A percentile compares a stretch with the other conserved stretches of the same genome.
Evolutionary conservation across 2,329 filamentous ascomycete species (phyloP).

Genomic region (Metarhizium rileyi): DNA sequence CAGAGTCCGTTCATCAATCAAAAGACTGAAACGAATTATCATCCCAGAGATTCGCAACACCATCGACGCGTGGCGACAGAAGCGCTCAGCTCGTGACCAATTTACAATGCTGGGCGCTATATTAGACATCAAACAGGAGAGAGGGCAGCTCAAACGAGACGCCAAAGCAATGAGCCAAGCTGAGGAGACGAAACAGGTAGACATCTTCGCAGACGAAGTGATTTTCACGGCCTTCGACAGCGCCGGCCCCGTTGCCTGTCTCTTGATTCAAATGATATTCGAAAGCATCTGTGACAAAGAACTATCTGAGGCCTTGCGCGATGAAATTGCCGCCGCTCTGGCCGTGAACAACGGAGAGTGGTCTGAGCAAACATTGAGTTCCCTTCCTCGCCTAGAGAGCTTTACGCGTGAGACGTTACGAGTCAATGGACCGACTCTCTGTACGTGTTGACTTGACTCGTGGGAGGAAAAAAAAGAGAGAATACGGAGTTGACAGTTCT

Average conservation of each 20-base stretch:
- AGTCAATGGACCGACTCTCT: slow-evolving; percentile 5
- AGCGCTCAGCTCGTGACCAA: background rate
- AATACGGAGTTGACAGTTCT: too few species aligned
- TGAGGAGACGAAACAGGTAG: slow-evolving; percentile 3
- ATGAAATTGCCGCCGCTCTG: background rate
- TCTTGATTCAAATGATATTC: slow-evolving; percentile 3
- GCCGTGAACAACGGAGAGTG: background rate
- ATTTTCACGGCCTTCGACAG: slow-evolving; percentile 6
- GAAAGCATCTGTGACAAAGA: slow-evolving; percentile 1
- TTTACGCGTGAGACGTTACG: slow-evolving; percentile 6
- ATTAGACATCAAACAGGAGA: slow-evolving; percentile 5
- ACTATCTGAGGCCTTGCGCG: background rate
- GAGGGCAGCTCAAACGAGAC: slow-evolving; percentile 2
- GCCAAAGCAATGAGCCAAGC: background rate
- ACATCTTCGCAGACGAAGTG: slow-evolving; percentile 5
- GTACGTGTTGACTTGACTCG: too few species aligned
- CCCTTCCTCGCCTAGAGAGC: slow-evolving; percentile 6
- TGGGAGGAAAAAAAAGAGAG: too few species aligned
- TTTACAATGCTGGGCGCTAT: slow-evolving; percentile 6
- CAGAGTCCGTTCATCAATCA: slow-evolving; percentile 3
- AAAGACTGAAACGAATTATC: slow-evolving; percentile 2
- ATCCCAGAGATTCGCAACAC: background rate
- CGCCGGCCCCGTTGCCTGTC: slow-evolving; percentile 5
- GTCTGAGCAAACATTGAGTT: slow-evolving; percentile 3
- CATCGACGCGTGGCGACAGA: background rate